Evolutionary conservation across 176 grass and related monocot genomes (phyloP).

Genomic region (Lolium rigidum): DNA sequence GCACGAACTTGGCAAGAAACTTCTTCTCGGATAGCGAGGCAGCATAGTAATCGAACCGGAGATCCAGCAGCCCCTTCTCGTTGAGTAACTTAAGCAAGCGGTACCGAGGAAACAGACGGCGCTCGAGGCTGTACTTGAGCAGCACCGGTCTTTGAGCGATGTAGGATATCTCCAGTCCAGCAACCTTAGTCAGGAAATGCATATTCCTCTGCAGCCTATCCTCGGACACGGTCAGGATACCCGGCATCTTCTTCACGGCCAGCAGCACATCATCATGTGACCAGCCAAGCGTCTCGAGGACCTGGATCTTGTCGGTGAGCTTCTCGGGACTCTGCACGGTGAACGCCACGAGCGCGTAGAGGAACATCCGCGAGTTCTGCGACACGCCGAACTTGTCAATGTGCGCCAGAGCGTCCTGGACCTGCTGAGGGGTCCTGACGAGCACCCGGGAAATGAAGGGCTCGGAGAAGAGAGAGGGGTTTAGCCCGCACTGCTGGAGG

Average conservation of each 20-base stretch:
- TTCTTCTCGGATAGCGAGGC: not conserved
- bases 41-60: not conserved
- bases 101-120: constrained; percentile 11
- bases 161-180: not conserved
- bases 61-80: not conserved
- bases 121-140: constrained; percentile 19
- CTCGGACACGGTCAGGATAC: constrained; percentile 19
- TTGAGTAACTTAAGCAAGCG: constrained; percentile 3
- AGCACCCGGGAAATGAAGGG: constrained; percentile 1
- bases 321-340: not conserved
- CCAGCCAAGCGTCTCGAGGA: constrained; percentile 8
- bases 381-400: constrained; percentile 26
- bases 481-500: constrained; percentile 35
- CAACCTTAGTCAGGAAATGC: constrained; percentile 19
- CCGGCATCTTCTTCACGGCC: constrained; percentile 18
- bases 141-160: constrained; percentile 29
- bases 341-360: constrained; percentile 2
- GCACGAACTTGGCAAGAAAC: constrained; percentile 14
- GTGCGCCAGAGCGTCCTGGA: constrained; percentile 23
- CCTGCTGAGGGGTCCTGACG: not conserved
- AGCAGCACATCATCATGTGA: not conserved
- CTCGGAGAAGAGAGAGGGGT: not conserved
- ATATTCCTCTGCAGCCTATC: constrained; percentile 16
- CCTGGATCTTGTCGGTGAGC: constrained; percentile 4
- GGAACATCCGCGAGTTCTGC: constrained; percentile 4